Evolutionary conservation across 2,329 filamentous ascomycete genomes (phyloP).

Genomic region (Aotearoamyces nothofagi): DNA sequence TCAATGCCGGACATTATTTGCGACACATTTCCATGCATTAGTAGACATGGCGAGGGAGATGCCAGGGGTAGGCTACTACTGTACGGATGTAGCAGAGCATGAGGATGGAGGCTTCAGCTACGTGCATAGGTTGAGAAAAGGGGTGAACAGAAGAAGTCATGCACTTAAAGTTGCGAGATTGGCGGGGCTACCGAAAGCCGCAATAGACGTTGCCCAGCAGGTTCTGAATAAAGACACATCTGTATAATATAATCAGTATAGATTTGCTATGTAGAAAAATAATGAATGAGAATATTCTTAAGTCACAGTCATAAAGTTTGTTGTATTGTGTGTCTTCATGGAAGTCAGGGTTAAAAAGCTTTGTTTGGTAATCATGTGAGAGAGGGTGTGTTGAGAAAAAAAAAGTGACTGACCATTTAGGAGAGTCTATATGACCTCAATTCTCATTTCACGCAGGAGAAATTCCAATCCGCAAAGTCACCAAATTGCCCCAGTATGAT

Average conservation of each 20-base stretch:
- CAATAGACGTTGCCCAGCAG: constrained; percentile 46
- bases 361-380: constrained; percentile 20
- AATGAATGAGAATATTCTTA: constrained; percentile 28
- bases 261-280: constrained; percentile 53
- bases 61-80: constrained; percentile 39
- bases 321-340: constrained; percentile 24
- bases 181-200: constrained; percentile 64
- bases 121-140: constrained; percentile 65
- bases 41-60: constrained; percentile 57
- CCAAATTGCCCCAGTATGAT: too few species aligned
- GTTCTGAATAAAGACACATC: constrained; percentile 22
- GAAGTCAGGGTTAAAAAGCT: constrained; percentile 25
- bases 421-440: too few species aligned
- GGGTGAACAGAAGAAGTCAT: constrained; percentile 77
- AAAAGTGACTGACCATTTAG: constrained; percentile 12
- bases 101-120: constrained; percentile 60
- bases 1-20: constrained; percentile 70
- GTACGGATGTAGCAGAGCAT: constrained; percentile 77
- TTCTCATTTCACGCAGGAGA: too few species aligned
- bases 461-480: too few species aligned
- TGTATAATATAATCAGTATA: constrained; percentile 37
- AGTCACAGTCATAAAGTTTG: constrained; percentile 23
- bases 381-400: constrained; percentile 5
- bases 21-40: constrained; percentile 83
- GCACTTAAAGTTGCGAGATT: constrained; percentile 87